phyloP scores from a whole-genome alignment of 2,329 filamentous ascomycete genomes.

The Hypomyces rosellus region DNA sequence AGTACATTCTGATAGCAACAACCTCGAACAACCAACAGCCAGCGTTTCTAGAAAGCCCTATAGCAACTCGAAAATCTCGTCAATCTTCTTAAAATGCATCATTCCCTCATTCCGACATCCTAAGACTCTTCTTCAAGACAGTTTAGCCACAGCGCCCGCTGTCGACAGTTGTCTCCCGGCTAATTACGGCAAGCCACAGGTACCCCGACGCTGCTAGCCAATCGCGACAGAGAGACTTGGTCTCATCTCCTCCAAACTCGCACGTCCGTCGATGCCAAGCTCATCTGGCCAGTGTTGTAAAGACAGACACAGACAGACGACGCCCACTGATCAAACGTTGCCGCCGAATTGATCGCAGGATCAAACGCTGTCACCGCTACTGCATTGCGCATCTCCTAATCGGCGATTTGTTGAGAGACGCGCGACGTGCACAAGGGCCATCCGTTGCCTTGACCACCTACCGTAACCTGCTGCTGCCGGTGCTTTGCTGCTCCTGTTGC shows the following conservation, averaged over 20 bases:
- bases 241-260: conserved; percentile 13
- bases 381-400: neutral
- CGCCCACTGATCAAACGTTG: neutral
- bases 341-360: conserved; percentile 7
- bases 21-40: neutral
- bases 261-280: conserved; percentile 10
- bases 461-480: too few relatives aligned
- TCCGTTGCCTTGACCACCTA: too few relatives aligned
- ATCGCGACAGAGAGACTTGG: conserved; percentile 14
- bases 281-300: conserved; percentile 1
- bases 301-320: neutral
- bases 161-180: neutral
- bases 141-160: neutral
- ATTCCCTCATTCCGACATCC: neutral
- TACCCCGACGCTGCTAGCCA: conserved; percentile 13
- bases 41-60: neutral
- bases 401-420: too few relatives aligned
- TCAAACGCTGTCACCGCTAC: neutral
- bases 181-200: conserved; percentile 2
- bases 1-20: conserved; percentile 5
- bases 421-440: too few relatives aligned
- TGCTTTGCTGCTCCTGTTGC: too few relatives aligned
- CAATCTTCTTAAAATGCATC: neutral
- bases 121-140: neutral
- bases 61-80: neutral